These are phyloP conservation scores for Blastomyces gilchristii DNA, from an alignment of 2,329 filamentous ascomycete genomes.

Conservation along the genomic window DNA sequence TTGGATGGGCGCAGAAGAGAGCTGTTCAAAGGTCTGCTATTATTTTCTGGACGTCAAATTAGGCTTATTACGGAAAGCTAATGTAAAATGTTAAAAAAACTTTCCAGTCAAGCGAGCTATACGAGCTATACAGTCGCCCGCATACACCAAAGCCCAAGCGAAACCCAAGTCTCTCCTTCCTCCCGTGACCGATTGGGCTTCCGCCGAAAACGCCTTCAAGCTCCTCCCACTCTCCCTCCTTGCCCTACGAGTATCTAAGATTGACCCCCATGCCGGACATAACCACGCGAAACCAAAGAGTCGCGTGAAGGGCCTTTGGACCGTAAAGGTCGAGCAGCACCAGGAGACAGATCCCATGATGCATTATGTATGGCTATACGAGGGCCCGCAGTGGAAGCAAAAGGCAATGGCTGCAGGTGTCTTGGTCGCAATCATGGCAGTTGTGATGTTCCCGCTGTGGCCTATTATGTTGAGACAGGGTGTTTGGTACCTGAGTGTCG, in stretches of 20 bases:
- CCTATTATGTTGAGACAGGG: constrained; percentile 81
- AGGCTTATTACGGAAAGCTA: neutral
- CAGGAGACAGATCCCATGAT: constrained; percentile 59
- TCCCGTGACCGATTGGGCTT: constrained; percentile 74
- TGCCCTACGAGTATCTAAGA: constrained; percentile 77
- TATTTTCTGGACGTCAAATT: neutral
- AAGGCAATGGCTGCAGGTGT: constrained; percentile 83
- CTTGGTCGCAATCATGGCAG: constrained; percentile 68
- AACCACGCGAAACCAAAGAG: constrained; percentile 59
- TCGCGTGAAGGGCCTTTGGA: constrained; percentile 92
- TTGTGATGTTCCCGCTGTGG: constrained; percentile 96
- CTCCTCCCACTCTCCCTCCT: constrained; percentile 89
- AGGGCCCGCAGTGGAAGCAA: constrained; percentile 86
- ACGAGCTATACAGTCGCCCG: constrained; percentile 76
- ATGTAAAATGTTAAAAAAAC: neutral
- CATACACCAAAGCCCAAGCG: constrained; percentile 71
- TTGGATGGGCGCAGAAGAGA: constrained; percentile 94
- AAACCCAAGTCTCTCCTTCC: constrained; percentile 85
- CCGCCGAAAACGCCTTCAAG: constrained; percentile 90
- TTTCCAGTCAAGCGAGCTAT: constrained; percentile 82
- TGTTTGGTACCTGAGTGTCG: constrained; percentile 96
- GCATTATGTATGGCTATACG: constrained; percentile 96
- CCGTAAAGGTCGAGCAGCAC: constrained; percentile 87
- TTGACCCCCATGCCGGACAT: constrained; percentile 67
- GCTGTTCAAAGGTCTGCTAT: constrained; percentile 73